Evolutionary conservation across 2,329 filamentous ascomycete species (phyloP).

Genomic region (Phyllosticta citrichinensis): DNA sequence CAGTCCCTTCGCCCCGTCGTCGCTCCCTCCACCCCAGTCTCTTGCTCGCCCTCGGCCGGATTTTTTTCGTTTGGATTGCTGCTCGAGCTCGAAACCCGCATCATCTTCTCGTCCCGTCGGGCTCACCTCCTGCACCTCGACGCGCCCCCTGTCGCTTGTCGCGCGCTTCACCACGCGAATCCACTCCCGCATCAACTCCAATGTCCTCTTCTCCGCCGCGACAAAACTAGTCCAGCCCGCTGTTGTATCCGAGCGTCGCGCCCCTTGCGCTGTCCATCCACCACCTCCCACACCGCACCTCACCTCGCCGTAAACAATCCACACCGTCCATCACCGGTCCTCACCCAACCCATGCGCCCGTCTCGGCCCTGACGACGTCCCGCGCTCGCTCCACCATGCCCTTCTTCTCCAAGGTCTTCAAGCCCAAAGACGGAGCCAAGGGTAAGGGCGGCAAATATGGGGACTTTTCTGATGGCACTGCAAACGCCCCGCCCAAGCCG

Average conservation of each 20-base stretch:
- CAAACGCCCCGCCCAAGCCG: slow-evolving; percentile 49
- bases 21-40: neutral
- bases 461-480: slow-evolving; percentile 31
- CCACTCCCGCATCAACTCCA: neutral
- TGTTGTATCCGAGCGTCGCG: neutral
- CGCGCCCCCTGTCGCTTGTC: slow-evolving; percentile 3
- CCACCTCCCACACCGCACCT: neutral
- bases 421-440: slow-evolving; percentile 59
- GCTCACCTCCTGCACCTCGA: slow-evolving; percentile 5
- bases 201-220: neutral
- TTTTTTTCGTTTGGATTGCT: neutral
- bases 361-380: neutral
- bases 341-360: neutral
- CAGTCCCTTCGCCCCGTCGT: no score
- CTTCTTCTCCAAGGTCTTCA: slow-evolving; percentile 55
- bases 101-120: neutral
- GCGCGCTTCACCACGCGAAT: slow-evolving; percentile 5
- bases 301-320: neutral
- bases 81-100: neutral
- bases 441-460: slow-evolving; percentile 54
- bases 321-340: neutral
- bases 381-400: slow-evolving; percentile 32
- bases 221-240: neutral
- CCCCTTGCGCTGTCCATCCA: neutral
- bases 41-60: no score